phyloP scores from a whole-genome alignment of 768 basidiomycete species.

The Porphyrellus cyaneotinctus region DNA sequence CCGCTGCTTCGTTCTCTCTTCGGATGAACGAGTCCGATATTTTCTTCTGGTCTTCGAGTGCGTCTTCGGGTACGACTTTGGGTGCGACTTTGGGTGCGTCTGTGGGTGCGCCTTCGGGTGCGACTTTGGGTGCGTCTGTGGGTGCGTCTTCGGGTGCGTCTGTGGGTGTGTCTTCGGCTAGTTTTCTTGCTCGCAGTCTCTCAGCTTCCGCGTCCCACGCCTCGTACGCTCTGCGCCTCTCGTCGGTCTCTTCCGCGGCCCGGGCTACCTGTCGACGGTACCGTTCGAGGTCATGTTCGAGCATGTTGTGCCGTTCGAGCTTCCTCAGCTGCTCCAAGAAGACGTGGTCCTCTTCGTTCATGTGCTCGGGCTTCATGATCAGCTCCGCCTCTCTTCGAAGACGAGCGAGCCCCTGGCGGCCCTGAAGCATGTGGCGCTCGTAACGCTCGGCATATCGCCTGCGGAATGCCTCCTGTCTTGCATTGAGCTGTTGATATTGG shows the following conservation, averaged over 20 bases:
- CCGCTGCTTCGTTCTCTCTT: conserved; percentile 1
- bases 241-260: conserved; percentile 14
- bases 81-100: too few species aligned
- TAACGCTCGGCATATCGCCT: neutral
- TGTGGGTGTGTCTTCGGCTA: too few species aligned
- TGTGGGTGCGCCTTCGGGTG: too few species aligned
- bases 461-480: conserved; percentile 10
- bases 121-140: too few species aligned
- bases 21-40: conserved; percentile 22
- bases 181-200: conserved; percentile 13
- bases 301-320: conserved; percentile 13
- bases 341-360: conserved; percentile 21
- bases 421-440: neutral
- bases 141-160: too few species aligned
- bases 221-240: conserved; percentile 15
- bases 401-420: neutral
- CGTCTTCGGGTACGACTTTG: too few species aligned
- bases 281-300: conserved; percentile 14
- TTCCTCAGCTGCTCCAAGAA: conserved; percentile 23
- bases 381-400: conserved; percentile 14
- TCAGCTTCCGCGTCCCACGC: conserved; percentile 19
- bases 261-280: conserved; percentile 22
- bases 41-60: conserved; percentile 10
- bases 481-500: neutral
- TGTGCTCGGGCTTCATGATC: conserved; percentile 14